phyloP scores from a whole-genome alignment of 2,329 filamentous ascomycete genomes.

The Aspergillus sp. region DNA sequence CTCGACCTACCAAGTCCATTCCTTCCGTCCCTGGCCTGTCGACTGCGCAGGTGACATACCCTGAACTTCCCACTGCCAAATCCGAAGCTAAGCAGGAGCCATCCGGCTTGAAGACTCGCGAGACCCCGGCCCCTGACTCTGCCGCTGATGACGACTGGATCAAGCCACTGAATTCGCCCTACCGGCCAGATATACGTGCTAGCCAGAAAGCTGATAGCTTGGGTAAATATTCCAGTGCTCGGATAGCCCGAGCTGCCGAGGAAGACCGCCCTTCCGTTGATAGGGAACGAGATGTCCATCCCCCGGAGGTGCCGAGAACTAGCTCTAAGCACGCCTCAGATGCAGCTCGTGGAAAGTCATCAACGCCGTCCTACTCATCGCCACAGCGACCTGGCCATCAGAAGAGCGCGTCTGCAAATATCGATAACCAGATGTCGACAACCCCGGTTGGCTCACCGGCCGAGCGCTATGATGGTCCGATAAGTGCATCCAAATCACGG shows the following conservation, averaged over 20 bases:
- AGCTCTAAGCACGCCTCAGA: conserved; percentile 25
- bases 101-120: conserved; percentile 23
- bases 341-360: conserved; percentile 63
- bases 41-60: conserved; percentile 39
- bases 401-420: conserved; percentile 64
- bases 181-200: conserved; percentile 59
- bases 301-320: conserved; percentile 19
- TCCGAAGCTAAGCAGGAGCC: conserved; percentile 29
- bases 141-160: conserved; percentile 62
- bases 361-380: conserved; percentile 61
- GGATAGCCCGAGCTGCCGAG: conserved; percentile 24
- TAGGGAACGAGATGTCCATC: conserved; percentile 14
- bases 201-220: conserved; percentile 64
- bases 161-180: conserved; percentile 51
- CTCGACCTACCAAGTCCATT: conserved; percentile 50
- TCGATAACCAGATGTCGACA: conserved; percentile 54
- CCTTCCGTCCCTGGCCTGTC: conserved; percentile 34
- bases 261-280: conserved; percentile 10
- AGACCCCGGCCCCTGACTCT: conserved; percentile 24
- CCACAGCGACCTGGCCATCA: conserved; percentile 54
- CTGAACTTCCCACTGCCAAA: conserved; percentile 36
- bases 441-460: conserved; percentile 60
- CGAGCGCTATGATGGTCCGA: conserved; percentile 69
- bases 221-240: conserved; percentile 47
- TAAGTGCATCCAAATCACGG: conserved; percentile 91